Percentiles rank a stretch among this genome's conserved stretches.
Evolutionary conservation across 129 eudicot species (phyloP).

Genomic region (Apium graveolens): DNA sequence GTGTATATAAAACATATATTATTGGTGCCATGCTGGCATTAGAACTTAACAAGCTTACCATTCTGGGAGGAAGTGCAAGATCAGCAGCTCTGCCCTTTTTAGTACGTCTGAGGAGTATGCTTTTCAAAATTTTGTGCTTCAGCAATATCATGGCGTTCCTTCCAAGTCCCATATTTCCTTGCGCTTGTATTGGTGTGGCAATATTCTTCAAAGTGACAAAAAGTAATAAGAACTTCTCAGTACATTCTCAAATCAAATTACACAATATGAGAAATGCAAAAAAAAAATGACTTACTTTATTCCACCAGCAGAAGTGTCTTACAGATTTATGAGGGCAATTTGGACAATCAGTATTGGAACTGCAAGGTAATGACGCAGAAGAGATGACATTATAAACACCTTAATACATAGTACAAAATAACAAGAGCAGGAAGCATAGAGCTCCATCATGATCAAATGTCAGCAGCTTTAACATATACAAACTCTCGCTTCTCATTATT

Average conservation of each 20-base stretch:
- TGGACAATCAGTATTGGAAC: slow-evolving; percentile 54
- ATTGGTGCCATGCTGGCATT: neutral
- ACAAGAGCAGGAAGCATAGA: neutral
- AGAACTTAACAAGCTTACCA: slow-evolving; percentile 39
- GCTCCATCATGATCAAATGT: neutral
- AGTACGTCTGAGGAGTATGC: slow-evolving; percentile 71
- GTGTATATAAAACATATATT: neutral
- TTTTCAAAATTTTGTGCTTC: slow-evolving; percentile 72
- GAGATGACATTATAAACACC: slow-evolving; percentile 1
- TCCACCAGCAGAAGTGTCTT: slow-evolving; percentile 99
- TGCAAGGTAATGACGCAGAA: slow-evolving; percentile 19
- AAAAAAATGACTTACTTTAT: slow-evolving; percentile 44
- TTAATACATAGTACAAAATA: neutral
- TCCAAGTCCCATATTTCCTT: slow-evolving; percentile 39
- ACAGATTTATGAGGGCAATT: slow-evolving; percentile 73
- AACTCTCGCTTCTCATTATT: neutral
- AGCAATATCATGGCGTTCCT: slow-evolving; percentile 72
- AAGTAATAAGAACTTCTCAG: slow-evolving; percentile 6
- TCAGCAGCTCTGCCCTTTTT: slow-evolving; percentile 93
- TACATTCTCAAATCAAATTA: neutral
- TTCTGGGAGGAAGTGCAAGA: slow-evolving; percentile 93
- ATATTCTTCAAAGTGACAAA: slow-evolving; percentile 32
- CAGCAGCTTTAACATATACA: neutral
- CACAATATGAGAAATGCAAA: neutral
- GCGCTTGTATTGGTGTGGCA: slow-evolving; percentile 59